These are phyloP conservation scores for Umbellularia californica DNA, from an alignment of 164 flowering plant genomes.

Conservation along the genomic window DNA sequence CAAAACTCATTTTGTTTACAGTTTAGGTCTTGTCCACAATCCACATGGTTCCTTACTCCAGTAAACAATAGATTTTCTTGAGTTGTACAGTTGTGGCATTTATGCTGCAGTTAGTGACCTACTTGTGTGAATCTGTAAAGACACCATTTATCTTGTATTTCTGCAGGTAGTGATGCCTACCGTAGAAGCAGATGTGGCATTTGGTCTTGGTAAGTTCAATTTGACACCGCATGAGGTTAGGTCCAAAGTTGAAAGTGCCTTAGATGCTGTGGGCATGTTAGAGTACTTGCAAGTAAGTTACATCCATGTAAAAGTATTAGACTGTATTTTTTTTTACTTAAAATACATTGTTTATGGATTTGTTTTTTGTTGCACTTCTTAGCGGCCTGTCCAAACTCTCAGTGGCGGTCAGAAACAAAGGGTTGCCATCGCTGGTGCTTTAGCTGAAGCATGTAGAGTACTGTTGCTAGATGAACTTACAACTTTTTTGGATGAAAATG, in stretches of 20 bases:
- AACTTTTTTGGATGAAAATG: constrained; percentile 86
- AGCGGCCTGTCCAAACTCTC: constrained; percentile 94
- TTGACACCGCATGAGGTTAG: constrained; percentile 56
- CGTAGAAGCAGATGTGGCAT: constrained; percentile 92
- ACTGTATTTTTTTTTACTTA: background rate
- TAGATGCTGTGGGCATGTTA: constrained; percentile 80
- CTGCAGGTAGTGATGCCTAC: constrained; percentile 96
- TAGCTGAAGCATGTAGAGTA: constrained; percentile 86
- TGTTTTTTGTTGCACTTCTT: constrained; percentile 12
- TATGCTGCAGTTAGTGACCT: background rate
- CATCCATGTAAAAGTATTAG: background rate
- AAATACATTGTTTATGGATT: background rate
- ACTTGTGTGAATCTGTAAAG: background rate
- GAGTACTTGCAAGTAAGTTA: constrained; percentile 54
- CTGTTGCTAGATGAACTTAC: constrained; percentile 90
- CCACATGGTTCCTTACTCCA: no score
- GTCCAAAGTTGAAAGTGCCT: constrained; percentile 56
- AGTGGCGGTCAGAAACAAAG: constrained; percentile 99
- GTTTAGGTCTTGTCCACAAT: no score
- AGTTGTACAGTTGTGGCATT: background rate
- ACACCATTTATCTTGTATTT: background rate
- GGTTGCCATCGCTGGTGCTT: constrained; percentile 95
- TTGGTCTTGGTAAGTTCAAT: constrained; percentile 82
- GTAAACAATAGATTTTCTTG: no score
- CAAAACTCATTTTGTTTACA: no score